Evolutionary conservation across 2,329 filamentous ascomycete genomes (phyloP), one percentile per base, ranked within the genome.

Genomic region (Aphanoascus verrucosus): DNA sequence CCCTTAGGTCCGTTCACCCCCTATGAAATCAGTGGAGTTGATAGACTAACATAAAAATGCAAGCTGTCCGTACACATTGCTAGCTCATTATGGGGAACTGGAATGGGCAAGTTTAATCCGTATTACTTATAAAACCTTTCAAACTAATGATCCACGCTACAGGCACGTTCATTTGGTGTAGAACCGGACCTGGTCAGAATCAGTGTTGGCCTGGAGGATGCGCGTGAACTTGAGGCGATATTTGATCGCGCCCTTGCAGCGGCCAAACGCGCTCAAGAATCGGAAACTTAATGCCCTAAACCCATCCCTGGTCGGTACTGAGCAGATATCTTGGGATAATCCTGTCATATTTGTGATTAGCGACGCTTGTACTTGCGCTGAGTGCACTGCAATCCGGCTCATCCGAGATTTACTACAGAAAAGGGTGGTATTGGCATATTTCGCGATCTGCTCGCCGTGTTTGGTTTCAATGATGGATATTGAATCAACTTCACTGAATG

Each of bases 31-130:
- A 1, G 9, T 8, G 20, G 38, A 5, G 12, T 5, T 19, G 12
- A 19, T 42, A 12, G 15, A 37, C 35, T 42, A 42, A 42, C 19
- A 5, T 31, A 48, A 28, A 41, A 20, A 37, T 31, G 7, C 17
- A 51, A 78, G 85, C 54, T 94, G 85, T 47, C 93, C 93, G 0
- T 98, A 95, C 67, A 88, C 93, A 19, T 74, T 98, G 34, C 71
- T 98, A 32, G 93, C 93, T 3, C 93, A 98, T 69, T 98, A 93
- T 63, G 76, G 79, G 44, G 93, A 98, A 73, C 69, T 97, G 41
- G 84, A 90, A n/a, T 98, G 93, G 93, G 77, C 79, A 70, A 64
- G 75, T 70, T n/a, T 51, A 4, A 34, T 42, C 45, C 5, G 49
- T 34, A 54, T 47, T 15, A 45, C 52, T 23, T 49, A 12, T 3